phyloP scores from a whole-genome alignment of 2,329 filamentous ascomycete genomes.

The Xylaria sp. region DNA sequence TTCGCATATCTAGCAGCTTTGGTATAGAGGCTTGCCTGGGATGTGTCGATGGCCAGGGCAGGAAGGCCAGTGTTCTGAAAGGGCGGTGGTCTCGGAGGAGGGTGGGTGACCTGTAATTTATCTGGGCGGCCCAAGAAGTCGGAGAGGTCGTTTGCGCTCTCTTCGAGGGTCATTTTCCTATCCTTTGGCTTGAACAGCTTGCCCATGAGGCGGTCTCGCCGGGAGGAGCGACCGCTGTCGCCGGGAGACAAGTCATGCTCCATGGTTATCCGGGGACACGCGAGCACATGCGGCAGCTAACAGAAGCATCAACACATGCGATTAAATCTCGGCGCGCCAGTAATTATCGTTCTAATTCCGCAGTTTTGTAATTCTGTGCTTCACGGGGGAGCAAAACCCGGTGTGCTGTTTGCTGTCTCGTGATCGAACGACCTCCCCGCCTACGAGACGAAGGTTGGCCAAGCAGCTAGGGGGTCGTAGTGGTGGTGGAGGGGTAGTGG shows the following conservation, averaged over 20 bases:
- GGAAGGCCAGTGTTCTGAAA: slow-evolving; percentile 50
- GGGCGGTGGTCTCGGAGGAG: slow-evolving; percentile 55
- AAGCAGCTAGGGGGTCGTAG: slow-evolving; percentile 12
- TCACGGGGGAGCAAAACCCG: slow-evolving; percentile 6
- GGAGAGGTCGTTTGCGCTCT: slow-evolving; percentile 64
- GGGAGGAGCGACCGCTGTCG: slow-evolving; percentile 47
- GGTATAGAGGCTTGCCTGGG: slow-evolving; percentile 65
- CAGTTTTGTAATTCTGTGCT: background rate
- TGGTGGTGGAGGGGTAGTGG: slow-evolving; percentile 10
- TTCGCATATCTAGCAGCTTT: slow-evolving; percentile 61
- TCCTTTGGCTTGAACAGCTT: slow-evolving; percentile 64
- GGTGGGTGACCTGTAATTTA: slow-evolving; percentile 64
- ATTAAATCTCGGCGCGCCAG: slow-evolving; percentile 4
- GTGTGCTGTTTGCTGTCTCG: slow-evolving; percentile 28
- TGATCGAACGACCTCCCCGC: slow-evolving; percentile 22
- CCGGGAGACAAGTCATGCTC: slow-evolving; percentile 45
- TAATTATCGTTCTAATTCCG: background rate
- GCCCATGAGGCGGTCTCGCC: slow-evolving; percentile 66
- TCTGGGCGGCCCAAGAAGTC: slow-evolving; percentile 69
- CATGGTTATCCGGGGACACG: slow-evolving; percentile 40
- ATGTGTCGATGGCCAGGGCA: slow-evolving; percentile 65
- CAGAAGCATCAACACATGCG: slow-evolving; percentile 23
- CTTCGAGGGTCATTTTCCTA: slow-evolving; percentile 53
- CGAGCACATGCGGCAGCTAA: slow-evolving; percentile 26
- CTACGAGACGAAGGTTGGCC: slow-evolving; percentile 9